A percentile compares a stretch with the other conserved stretches of the same genome.
Evolutionary conservation across 306 rosid genomes (phyloP).

Genomic region (Psophocarpus tetragonolobus): DNA sequence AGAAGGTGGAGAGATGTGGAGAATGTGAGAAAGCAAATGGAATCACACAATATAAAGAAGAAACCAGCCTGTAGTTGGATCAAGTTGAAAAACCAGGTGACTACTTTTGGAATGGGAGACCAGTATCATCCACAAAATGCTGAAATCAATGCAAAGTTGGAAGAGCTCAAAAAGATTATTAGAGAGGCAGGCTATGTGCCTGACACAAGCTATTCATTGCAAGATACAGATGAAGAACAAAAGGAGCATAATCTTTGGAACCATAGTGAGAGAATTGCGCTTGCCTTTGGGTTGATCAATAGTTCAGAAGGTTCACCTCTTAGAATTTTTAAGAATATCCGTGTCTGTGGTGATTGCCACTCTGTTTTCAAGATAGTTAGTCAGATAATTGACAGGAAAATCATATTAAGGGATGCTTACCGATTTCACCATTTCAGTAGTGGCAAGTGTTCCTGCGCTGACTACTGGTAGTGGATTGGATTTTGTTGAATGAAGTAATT

Average conservation of each 20-base stretch:
- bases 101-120: slow-evolving; percentile 83
- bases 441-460: slow-evolving; percentile 86
- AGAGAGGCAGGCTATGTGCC: slow-evolving; percentile 80
- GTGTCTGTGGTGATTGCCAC: slow-evolving; percentile 96
- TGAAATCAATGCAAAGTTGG: slow-evolving; percentile 62
- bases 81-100: slow-evolving; percentile 66
- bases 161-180: slow-evolving; percentile 66
- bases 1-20: slow-evolving; percentile 88
- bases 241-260: slow-evolving; percentile 95
- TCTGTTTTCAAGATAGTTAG: slow-evolving; percentile 78
- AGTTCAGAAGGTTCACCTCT: slow-evolving; percentile 63
- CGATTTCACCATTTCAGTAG: slow-evolving; percentile 84
- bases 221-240: slow-evolving; percentile 90
- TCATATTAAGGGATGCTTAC: slow-evolving; percentile 78
- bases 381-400: slow-evolving; percentile 58
- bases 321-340: slow-evolving; percentile 85
- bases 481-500: slow-evolving; percentile 7
- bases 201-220: slow-evolving; percentile 80
- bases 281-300: slow-evolving; percentile 76
- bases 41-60: slow-evolving; percentile 62
- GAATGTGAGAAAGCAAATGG: slow-evolving; percentile 72
- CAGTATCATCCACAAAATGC: slow-evolving; percentile 54
- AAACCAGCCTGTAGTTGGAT: slow-evolving; percentile 94
- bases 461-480: slow-evolving; percentile 67
- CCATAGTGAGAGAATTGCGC: slow-evolving; percentile 93